Conservation (phyloP, 2,329 filamentous ascomycete species). For the Aspergillus quadricinctus region DNA sequence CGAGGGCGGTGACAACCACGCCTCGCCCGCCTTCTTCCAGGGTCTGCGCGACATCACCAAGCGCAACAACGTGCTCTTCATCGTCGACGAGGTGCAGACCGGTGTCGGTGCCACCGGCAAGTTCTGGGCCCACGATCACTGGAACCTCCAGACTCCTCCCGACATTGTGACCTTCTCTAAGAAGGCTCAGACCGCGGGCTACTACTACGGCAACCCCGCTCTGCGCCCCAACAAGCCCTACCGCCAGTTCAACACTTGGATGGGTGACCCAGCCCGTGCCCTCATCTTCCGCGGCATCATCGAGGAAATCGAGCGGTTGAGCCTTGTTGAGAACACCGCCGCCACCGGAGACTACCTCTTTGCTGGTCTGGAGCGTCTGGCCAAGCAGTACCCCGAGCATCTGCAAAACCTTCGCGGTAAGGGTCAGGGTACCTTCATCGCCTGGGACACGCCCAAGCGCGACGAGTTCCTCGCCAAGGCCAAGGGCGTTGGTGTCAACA, state of each 20-base stretch:
- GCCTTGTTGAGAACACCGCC: slow-evolving; percentile 76
- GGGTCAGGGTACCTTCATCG: slow-evolving; percentile 86
- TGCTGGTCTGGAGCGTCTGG: slow-evolving; percentile 62
- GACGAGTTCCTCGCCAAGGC: slow-evolving; percentile 75
- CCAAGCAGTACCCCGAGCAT: slow-evolving; percentile 67
- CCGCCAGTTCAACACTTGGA: slow-evolving; percentile 97
- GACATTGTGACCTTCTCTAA: slow-evolving; percentile 96
- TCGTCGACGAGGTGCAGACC: slow-evolving; percentile 92
- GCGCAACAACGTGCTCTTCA: slow-evolving; percentile 65
- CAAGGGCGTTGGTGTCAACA: slow-evolving; percentile 78
- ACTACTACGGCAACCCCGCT: slow-evolving; percentile 78
- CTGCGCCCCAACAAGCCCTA: slow-evolving; percentile 89
- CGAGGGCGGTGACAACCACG: slow-evolving; percentile 93
- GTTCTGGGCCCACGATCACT: slow-evolving; percentile 97
- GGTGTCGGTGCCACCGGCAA: slow-evolving; percentile 88
- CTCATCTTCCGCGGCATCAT: slow-evolving; percentile 84
- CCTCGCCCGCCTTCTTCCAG: slow-evolving; percentile 79
- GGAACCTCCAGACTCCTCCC: slow-evolving; percentile 71
- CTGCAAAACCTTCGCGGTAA: slow-evolving; percentile 82
- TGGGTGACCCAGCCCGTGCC: slow-evolving; percentile 83
- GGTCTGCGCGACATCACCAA: slow-evolving; percentile 74
- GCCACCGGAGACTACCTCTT: slow-evolving; percentile 75
- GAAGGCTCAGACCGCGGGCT: slow-evolving; percentile 90
- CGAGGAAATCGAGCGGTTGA: slow-evolving; percentile 69
- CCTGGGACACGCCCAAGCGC: slow-evolving; percentile 77